phyloP scores from a whole-genome alignment of 495 filamentous ascomycete genomes.

The Cercophora sp. region DNA sequence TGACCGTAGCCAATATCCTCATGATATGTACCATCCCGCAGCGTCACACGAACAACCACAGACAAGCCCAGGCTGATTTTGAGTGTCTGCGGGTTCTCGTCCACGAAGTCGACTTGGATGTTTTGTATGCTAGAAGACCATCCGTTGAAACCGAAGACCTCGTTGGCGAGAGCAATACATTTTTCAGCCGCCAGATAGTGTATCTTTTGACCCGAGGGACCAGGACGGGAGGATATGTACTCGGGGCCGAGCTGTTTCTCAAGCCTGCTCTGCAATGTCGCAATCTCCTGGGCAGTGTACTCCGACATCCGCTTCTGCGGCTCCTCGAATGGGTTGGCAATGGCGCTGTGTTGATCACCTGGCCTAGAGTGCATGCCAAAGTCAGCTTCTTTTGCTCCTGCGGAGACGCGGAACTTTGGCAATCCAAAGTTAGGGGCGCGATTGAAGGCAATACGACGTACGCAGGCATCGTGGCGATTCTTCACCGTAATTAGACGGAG shows the following conservation, averaged over 20 bases:
- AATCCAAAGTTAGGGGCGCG: no score
- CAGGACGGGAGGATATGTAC: conserved; percentile 81
- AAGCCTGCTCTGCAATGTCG: conserved; percentile 77
- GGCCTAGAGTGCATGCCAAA: conserved; percentile 61
- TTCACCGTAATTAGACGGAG: no score
- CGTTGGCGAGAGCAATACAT: conserved; percentile 91
- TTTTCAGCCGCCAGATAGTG: conserved; percentile 92
- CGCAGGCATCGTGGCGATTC: conserved; percentile 41
- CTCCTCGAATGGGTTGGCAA: conserved; percentile 75
- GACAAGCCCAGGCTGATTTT: conserved; percentile 80
- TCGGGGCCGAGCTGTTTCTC: conserved; percentile 96
- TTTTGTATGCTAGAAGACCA: conserved; percentile 91
- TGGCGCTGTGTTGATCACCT: conserved; percentile 68
- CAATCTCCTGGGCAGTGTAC: conserved; percentile 87
- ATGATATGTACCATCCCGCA: conserved; percentile 89
- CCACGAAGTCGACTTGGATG: conserved; percentile 86
- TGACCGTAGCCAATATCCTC: conserved; percentile 96
- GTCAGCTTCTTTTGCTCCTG: no score
- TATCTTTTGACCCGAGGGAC: conserved; percentile 76
- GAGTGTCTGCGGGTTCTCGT: conserved; percentile 50
- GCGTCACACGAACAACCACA: conserved; percentile 81
- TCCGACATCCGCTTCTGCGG: conserved; percentile 60
- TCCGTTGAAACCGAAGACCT: conserved; percentile 98
- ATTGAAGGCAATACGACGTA: conserved; percentile 30
- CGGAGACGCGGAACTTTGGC: no score